Evolutionary conservation across 2,329 filamentous ascomycete genomes (phyloP).

Genomic region (Diaporthe amygdali): DNA sequence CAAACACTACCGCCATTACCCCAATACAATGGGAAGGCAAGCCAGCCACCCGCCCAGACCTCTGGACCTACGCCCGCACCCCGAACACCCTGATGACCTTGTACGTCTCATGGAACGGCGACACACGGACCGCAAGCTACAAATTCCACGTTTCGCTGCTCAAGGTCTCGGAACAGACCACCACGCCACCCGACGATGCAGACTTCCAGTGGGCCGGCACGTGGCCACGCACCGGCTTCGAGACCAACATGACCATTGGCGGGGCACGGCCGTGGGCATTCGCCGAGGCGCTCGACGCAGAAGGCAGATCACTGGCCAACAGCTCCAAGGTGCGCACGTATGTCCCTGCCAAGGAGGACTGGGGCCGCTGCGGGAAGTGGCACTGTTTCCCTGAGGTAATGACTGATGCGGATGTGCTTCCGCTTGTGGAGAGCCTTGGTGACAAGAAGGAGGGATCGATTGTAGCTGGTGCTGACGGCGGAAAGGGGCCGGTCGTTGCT

Average conservation of each 20-base stretch:
- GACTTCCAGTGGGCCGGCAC: constrained; percentile 7
- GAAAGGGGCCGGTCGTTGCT: background rate
- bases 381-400: constrained; percentile 9
- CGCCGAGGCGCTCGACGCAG: constrained; percentile 16
- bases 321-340: constrained; percentile 16
- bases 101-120: constrained; percentile 23
- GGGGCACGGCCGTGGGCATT: constrained; percentile 10
- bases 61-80: constrained; percentile 22
- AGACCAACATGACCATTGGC: constrained; percentile 19
- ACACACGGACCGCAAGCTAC: background rate
- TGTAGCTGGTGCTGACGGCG: background rate
- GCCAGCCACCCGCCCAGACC: constrained; percentile 1
- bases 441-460: background rate
- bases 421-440: background rate
- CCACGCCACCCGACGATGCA: background rate
- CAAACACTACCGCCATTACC: no score
- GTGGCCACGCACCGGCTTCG: constrained; percentile 4
- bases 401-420: background rate
- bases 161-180: background rate
- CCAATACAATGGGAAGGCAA: background rate
- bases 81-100: background rate
- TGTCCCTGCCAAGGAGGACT: constrained; percentile 1
- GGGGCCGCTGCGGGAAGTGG: background rate
- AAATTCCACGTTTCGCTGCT: constrained; percentile 12
- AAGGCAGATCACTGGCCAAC: constrained; percentile 13